phyloP scores from a whole-genome alignment of 140 eudicot species.

The Oenanthe javanica region DNA sequence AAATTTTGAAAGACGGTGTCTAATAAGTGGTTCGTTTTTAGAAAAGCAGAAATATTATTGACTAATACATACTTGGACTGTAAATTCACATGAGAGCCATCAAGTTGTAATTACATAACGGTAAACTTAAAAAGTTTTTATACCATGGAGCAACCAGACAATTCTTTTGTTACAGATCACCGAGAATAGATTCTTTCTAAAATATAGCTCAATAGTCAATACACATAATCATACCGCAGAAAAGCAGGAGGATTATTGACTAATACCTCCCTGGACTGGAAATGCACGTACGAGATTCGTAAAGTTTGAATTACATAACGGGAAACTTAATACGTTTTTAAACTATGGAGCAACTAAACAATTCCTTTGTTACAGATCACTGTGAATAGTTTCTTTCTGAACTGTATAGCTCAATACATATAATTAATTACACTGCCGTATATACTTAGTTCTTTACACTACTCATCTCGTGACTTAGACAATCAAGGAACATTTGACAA shows the following conservation, averaged over 20 bases:
- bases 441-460: background rate
- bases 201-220: background rate
- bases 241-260: background rate
- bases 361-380: background rate
- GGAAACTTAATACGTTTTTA: background rate
- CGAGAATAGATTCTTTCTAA: background rate
- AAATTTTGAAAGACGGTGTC: background rate
- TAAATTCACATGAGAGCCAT: background rate
- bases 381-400: background rate
- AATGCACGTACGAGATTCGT: background rate
- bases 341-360: background rate
- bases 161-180: background rate
- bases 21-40: background rate
- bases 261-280: background rate
- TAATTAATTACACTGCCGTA: background rate
- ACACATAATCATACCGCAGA: background rate
- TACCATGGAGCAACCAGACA: background rate
- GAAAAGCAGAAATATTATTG: background rate
- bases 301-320: background rate
- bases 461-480: background rate
- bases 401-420: background rate
- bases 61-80: background rate
- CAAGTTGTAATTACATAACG: background rate
- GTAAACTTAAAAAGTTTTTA: background rate
- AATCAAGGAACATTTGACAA: background rate